Evolutionary conservation across 495 filamentous ascomycete species (phyloP), one percentile per base, ranked within the genome.

Genomic region (Neurospora tetrasperma): DNA sequence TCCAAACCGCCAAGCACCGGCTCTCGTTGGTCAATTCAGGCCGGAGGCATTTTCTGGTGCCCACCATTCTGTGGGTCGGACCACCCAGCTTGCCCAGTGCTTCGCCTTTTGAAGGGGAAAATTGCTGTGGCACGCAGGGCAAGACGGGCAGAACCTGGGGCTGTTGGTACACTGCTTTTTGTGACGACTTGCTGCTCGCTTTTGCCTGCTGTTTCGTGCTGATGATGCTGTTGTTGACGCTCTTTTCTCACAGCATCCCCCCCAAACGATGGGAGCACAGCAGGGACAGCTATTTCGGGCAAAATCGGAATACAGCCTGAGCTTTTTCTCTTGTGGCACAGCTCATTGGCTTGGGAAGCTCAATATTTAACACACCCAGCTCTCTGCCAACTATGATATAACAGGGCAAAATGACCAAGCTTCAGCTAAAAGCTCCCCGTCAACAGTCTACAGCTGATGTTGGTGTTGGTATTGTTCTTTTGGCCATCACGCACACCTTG

Each of bases 11-110:
- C 66, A 69, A 72, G 42, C 71, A 48, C 59, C 71, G 66, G 7
- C 74, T 75, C 46, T 81, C 76, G 79, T 73, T 81, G 80, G 80
- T 72, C 80, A 81, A 80, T 81, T 75, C 72, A 42, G 70, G 68
- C 66, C 69, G 70, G 72, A 72, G 46, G 73, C 78, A 73, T 78
- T 79, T 79, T 76, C 66, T 73, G 71, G 71, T 68, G 48, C 42
- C 71, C 54, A 73, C 62, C 72, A 66, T 74, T 80, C 80, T 69
- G 76, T 79, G 77, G 79, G 77, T 81, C 75, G 48, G 42, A 48
- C 20, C 66, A 69, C 70, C 68, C 44, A 76, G 77, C 66, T 75
- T 42, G 70, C 42, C 69, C 54, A 69, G 54, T 62, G 54, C 54
- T 62, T 66, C 27, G 27, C 18, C 23, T 38, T 66, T 66, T 66